Evolutionary conservation across 495 filamentous ascomycete species (phyloP), one percentile per base, ranked within the genome.

Genomic region (Achaetomiella virescens): DNA sequence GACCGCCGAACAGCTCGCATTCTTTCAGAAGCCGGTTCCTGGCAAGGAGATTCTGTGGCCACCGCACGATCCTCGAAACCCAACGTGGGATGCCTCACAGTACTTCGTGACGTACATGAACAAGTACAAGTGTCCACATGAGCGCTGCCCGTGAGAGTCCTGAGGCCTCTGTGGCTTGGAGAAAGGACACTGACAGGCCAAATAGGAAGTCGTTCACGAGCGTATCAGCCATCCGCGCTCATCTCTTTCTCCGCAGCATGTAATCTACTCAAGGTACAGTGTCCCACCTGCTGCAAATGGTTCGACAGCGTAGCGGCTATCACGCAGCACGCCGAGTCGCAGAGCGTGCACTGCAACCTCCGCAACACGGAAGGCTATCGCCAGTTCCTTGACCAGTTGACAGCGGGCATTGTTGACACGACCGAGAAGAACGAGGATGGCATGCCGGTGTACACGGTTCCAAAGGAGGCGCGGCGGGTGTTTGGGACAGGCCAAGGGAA

Each of bases 71-170:
- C 74, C 74, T 1, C 37, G 62, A 2, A 48, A 60, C 21, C 66
- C 64, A 4, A 29, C 40, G 2, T 75, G 72, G 54, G 65, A 74
- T 43, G 50, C 50, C 7, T 38, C 45, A 3, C 22, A 60, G 1
- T 74, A 66, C 46, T 68, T 38, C 22, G 59, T 67, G 29, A 17
- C 45, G 3, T 54, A 67, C 20, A 48, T 65, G 2, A 31, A 61
- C 3, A 69, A 62, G 44, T 78, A 63, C 57, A 71, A 66, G 37
- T 78, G 75, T 45, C 74, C 73, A 2, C 54, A 73, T 37, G 59
- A 56, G 22, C 67, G 38, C n/a, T 78, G 73, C 66, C 48, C 44
- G 75, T 75, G 62, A 67, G 65, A 38, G 38, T 4, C 42, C 21
- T 22, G 70, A 10, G 11, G 20, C 10, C 12, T 42, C 17, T 36